phyloP scores from a whole-genome alignment of 257 asterid species.

The Lavandula angustifolia region DNA sequence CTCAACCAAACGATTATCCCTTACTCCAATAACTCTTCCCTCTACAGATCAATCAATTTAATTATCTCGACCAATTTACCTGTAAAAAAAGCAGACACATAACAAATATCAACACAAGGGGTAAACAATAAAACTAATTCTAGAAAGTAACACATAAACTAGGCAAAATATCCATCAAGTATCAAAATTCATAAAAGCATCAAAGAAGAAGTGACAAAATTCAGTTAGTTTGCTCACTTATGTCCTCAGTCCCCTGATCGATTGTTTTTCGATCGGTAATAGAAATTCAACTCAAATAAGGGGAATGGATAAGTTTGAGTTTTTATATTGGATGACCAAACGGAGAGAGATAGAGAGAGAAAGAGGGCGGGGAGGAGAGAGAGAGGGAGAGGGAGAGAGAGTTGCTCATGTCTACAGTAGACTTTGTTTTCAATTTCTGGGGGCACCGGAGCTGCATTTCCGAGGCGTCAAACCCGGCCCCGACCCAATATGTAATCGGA shows the following conservation, averaged over 20 bases:
- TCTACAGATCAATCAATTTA: constrained; percentile 36
- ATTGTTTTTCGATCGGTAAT: constrained; percentile 21
- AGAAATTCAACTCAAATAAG: constrained; percentile 22
- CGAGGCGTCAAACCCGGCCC: constrained; percentile 24
- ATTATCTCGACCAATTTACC: constrained; percentile 29
- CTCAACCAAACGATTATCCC: constrained; percentile 38
- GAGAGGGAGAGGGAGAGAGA: constrained; percentile 24
- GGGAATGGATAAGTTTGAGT: constrained; percentile 14
- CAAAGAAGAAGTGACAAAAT: not conserved
- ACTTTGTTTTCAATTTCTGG: constrained; percentile 33
- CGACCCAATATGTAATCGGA: constrained; percentile 28
- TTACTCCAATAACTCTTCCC: constrained; percentile 25
- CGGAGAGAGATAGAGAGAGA: constrained; percentile 9
- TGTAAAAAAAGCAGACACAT: constrained; percentile 23
- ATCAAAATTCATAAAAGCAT: constrained; percentile 15
- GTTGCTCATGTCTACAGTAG: constrained; percentile 31
- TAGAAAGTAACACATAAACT: not conserved
- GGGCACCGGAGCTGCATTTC: constrained; percentile 31
- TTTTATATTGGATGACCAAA: constrained; percentile 13
- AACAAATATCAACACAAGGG: constrained; percentile 2
- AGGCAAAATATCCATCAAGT: not conserved
- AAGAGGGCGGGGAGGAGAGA: no score
- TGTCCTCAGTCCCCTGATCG: constrained; percentile 18
- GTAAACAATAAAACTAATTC: constrained; percentile 14
- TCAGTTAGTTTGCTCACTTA: constrained; percentile 25